These are phyloP conservation scores for Rhytidhysteron rufulum DNA, from an alignment of 2,329 filamentous ascomycete species.

Conservation along the genomic window DNA sequence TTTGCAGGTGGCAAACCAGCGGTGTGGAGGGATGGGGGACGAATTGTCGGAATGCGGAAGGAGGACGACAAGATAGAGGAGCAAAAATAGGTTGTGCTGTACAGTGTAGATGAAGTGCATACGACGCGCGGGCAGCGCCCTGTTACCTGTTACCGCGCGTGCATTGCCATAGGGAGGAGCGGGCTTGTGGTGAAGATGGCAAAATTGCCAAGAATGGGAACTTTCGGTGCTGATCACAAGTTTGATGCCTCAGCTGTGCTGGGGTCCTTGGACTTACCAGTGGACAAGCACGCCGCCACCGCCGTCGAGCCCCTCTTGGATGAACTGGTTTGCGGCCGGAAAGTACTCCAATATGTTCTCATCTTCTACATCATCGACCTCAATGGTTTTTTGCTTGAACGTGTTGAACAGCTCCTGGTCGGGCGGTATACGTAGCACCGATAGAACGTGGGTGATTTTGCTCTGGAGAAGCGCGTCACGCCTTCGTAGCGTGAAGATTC, in stretches of 20 bases:
- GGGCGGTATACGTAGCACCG: slow-evolving; percentile 64
- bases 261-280: slow-evolving; percentile 56
- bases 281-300: slow-evolving; percentile 64
- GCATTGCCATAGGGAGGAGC: slow-evolving; percentile 1
- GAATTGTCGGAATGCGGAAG: slow-evolving; percentile 15
- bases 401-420: slow-evolving; percentile 55
- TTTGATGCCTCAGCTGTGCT: slow-evolving; percentile 33
- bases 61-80: neutral
- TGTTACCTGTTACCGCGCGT: too few relatives aligned
- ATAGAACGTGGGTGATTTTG: slow-evolving; percentile 87
- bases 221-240: slow-evolving; percentile 22
- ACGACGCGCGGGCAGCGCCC: slow-evolving; percentile 16
- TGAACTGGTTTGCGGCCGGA: slow-evolving; percentile 74
- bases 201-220: slow-evolving; percentile 29
- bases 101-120: too few relatives aligned
- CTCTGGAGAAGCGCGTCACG: slow-evolving; percentile 65
- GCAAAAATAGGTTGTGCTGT: neutral
- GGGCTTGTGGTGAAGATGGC: slow-evolving; percentile 23
- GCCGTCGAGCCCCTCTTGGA: slow-evolving; percentile 67
- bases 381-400: slow-evolving; percentile 72
- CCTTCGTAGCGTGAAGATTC: slow-evolving; percentile 74
- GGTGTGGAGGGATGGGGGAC: slow-evolving; percentile 19
- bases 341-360: slow-evolving; percentile 82
- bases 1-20: slow-evolving; percentile 31
- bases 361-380: slow-evolving; percentile 88